Evolutionary conservation across 2,329 filamentous ascomycete species (phyloP), one percentile per base, ranked within the genome.

Genomic region (Decorospora gaudefroyi): DNA sequence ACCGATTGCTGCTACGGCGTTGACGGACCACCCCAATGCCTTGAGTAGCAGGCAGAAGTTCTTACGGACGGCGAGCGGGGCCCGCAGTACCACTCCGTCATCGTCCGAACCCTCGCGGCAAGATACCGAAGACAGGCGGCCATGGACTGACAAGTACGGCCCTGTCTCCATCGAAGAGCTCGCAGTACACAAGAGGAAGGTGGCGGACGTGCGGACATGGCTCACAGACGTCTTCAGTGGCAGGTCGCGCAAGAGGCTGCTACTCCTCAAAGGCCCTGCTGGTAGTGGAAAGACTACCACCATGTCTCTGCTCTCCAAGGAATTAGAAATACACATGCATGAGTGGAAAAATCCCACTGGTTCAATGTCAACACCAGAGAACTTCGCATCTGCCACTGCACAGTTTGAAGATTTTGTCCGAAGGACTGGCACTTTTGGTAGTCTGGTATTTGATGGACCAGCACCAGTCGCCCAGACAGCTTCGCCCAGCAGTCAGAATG

Each of bases 251-350:
- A 84, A 95, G 75, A 81, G 87, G 48, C 66, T 96, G 44, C 78
- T 96, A 44, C 78, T 99, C 18, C 76, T 99, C 29, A 96, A 95
- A 69, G 93, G 93, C 8, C 84, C 90, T 22, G 91, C 93, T 28
- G 93, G 93, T 13, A 88, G 88, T 22, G 93, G 90, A 19, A 99
- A 99, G 73, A 97, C 93, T 0, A 90, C 90, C 0, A 95, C 92
- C 0, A 65, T 97, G 38, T 81, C 81, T 8, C 74, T 96, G 15
- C 78, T 99, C 23, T 86, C 91, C 4, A 83, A 83, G 51, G 82
- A 87, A n/a, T 76, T 97, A 74, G 81, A 79, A 1, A 85, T 87
- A 47, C 82, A 91, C 51, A 74, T 97, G 19, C 74, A 93, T 21
- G 90, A 97, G 70, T 99, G 93, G 93, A 87, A 84, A 64, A 96